Percentiles rank a stretch among this genome's conserved stretches.
phyloP scores from a whole-genome alignment of 495 filamentous ascomycete genomes.

The Chlorociboria aeruginascens region DNA sequence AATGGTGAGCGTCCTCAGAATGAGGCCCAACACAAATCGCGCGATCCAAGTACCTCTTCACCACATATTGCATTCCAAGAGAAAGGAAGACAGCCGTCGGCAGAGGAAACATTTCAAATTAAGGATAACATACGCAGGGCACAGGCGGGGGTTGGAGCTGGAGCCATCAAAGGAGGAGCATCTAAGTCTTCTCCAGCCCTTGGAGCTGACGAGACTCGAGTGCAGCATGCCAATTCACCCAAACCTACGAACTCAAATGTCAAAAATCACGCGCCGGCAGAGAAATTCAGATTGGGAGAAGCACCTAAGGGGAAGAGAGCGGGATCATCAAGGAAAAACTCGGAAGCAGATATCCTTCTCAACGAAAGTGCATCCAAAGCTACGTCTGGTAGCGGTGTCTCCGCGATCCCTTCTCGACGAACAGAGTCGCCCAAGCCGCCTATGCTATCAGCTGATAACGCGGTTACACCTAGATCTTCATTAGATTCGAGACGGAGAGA shows the following conservation, averaged over 20 bases:
- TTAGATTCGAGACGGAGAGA: conserved; percentile 35
- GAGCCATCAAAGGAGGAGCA: conserved; percentile 17
- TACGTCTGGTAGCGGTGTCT: conserved; percentile 3
- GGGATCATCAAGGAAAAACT: conserved; percentile 48
- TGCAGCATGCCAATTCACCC: conserved; percentile 22
- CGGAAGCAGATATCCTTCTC: conserved; percentile 33
- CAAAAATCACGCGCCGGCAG: conserved; percentile 19
- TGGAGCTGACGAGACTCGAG: conserved; percentile 27
- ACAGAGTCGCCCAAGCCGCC: conserved; percentile 13
- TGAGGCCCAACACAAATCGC: conserved; percentile 5
- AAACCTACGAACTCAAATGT: conserved; percentile 9
- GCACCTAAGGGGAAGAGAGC: conserved; percentile 57
- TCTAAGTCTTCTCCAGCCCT: conserved; percentile 24
- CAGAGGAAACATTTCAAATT: conserved; percentile 31
- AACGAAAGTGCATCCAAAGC: conserved; percentile 6
- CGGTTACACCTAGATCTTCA: conserved; percentile 32
- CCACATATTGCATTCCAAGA: conserved; percentile 91
- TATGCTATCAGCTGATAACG: conserved; percentile 23
- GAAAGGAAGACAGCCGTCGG: conserved; percentile 54
- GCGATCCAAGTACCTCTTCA: conserved; percentile 31
- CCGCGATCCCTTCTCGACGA: conserved; percentile 5
- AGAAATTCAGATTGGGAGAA: conserved; percentile 66
- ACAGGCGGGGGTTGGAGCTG: conserved; percentile 26
- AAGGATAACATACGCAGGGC: conserved; percentile 23
- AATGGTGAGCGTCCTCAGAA: conserved; percentile 18